Percentiles rank a stretch among this genome's conserved stretches.
These are phyloP conservation scores for Davidsoniella eucalypti DNA, from an alignment of 2,329 filamentous ascomycete genomes.

Conservation along the genomic window DNA sequence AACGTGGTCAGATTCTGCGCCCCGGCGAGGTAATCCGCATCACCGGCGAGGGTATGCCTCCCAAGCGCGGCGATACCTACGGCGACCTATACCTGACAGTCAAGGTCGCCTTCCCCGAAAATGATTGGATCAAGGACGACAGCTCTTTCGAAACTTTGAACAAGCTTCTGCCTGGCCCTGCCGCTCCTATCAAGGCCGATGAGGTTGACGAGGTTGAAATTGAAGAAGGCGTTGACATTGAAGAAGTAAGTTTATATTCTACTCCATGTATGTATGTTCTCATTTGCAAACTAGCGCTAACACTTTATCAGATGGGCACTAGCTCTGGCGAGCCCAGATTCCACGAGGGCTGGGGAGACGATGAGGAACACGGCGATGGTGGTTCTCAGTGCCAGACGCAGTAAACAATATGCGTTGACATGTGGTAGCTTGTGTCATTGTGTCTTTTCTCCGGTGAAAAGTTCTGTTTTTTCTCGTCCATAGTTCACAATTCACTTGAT, in stretches of 20 bases:
- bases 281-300: constrained; percentile 1
- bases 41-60: constrained; percentile 81
- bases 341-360: constrained; percentile 52
- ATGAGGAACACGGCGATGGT: constrained; percentile 42
- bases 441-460: background rate
- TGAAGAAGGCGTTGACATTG: constrained; percentile 66
- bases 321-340: constrained; percentile 51
- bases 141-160: constrained; percentile 51
- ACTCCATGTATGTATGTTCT: background rate
- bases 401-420: constrained; percentile 26
- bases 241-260: constrained; percentile 39
- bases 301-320: constrained; percentile 44
- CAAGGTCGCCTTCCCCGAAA: constrained; percentile 74
- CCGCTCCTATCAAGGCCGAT: constrained; percentile 47
- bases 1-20: constrained; percentile 64
- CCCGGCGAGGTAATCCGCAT: constrained; percentile 79
- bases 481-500: background rate
- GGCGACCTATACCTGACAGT: constrained; percentile 81
- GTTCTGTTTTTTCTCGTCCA: background rate
- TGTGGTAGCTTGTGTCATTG: background rate
- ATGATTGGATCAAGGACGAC: constrained; percentile 66
- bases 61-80: constrained; percentile 66
- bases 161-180: constrained; percentile 56
- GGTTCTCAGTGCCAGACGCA: constrained; percentile 54
- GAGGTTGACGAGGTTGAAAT: constrained; percentile 78